Evolutionary conservation across 257 asterid species (phyloP).

Genomic region (Fraxinus americana): DNA sequence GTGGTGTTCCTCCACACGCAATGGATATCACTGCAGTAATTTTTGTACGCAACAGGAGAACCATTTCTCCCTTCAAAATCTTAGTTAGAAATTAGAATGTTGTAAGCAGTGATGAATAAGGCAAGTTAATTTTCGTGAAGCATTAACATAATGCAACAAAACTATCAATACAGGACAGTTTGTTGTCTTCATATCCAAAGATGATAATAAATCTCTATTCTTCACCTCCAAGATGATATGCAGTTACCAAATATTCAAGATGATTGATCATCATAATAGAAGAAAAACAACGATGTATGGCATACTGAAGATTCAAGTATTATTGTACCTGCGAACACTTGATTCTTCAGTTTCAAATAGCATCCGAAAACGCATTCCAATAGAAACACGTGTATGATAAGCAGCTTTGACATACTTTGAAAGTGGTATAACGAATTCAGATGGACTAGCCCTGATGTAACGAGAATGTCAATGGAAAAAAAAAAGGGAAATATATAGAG

Average conservation of each 20-base stretch:
- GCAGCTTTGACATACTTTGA: slow-evolving; percentile 91
- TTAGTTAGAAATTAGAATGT: background rate
- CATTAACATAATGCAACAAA: background rate
- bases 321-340: slow-evolving; percentile 88
- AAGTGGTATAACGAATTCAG: slow-evolving; percentile 89
- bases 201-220: background rate
- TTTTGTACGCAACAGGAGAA: background rate
- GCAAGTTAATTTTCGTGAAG: background rate
- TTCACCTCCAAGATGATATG: background rate
- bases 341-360: slow-evolving; percentile 98
- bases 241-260: background rate
- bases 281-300: slow-evolving; percentile 5
- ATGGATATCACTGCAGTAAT: background rate
- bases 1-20: background rate
- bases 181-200: slow-evolving; percentile 3
- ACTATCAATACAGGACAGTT: background rate
- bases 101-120: background rate
- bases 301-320: slow-evolving; percentile 3
- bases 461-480: slow-evolving; percentile 25
- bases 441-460: slow-evolving; percentile 87
- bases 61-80: background rate
- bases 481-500: background rate
- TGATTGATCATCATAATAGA: background rate
- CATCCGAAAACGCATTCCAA: slow-evolving; percentile 98
- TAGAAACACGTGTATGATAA: slow-evolving; percentile 90